Conservation (phyloP, 176 grass and related monocot species). For the Phyllostachys edulis region DNA sequence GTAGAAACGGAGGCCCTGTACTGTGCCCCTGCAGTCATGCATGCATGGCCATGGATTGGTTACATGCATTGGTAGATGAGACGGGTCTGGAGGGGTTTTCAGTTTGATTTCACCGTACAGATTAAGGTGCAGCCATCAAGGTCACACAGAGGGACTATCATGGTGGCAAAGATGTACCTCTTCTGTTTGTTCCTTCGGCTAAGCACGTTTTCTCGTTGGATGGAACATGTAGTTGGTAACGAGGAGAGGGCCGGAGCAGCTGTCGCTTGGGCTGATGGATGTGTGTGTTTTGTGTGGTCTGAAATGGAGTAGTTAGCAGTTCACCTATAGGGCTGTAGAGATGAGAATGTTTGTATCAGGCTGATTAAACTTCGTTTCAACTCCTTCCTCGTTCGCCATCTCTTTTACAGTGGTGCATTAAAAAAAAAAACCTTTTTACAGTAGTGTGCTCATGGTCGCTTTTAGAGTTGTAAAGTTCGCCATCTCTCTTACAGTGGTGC, state of each 20-base stretch:
- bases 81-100: background rate
- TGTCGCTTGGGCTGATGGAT: background rate
- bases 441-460: background rate
- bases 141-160: background rate
- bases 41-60: background rate
- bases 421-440: background rate
- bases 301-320: background rate
- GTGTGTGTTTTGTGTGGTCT: background rate
- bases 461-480: too few species aligned
- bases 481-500: background rate
- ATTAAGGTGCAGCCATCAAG: background rate
- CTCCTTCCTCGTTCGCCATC: background rate
- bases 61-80: background rate
- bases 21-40: background rate
- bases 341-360: background rate
- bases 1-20: background rate
- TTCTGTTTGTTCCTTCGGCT: conserved; percentile 19
- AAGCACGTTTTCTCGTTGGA: conserved; percentile 10
- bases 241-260: background rate
- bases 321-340: background rate
- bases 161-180: background rate
- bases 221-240: background rate
- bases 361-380: background rate
- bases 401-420: background rate
- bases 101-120: background rate